Conservation (phyloP, 257 asterid genomes). For the Primulina huaijiensis region DNA sequence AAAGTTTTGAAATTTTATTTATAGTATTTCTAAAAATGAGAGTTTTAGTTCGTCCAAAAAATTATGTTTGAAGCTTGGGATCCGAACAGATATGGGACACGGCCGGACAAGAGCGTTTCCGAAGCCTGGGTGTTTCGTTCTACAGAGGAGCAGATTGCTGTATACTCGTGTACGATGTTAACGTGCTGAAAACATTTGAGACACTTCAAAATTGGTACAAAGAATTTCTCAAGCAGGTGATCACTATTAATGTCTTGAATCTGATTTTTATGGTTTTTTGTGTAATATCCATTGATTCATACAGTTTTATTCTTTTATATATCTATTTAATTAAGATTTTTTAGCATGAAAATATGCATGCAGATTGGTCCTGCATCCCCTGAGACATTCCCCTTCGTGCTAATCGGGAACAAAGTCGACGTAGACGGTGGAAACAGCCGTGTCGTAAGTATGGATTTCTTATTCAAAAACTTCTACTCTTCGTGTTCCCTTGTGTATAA, state of each 20-base stretch:
- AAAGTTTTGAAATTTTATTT: too few species aligned
- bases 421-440: slow-evolving; percentile 65
- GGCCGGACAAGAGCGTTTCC: slow-evolving; percentile 92
- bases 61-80: not conserved
- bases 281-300: not conserved
- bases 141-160: slow-evolving; percentile 97
- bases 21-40: too few species aligned
- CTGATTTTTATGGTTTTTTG: too few species aligned
- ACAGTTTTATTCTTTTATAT: too few species aligned
- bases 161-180: slow-evolving; percentile 74
- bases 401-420: slow-evolving; percentile 88
- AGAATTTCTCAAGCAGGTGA: slow-evolving; percentile 75
- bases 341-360: not conserved
- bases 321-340: too few species aligned
- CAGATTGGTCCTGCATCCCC: slow-evolving; percentile 62
- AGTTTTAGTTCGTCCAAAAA: not conserved
- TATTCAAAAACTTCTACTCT: not conserved
- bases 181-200: slow-evolving; percentile 68
- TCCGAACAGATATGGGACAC: slow-evolving; percentile 78
- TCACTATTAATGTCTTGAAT: not conserved
- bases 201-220: slow-evolving; percentile 77
- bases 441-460: slow-evolving; percentile 37
- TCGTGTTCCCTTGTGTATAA: too few species aligned
- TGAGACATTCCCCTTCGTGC: slow-evolving; percentile 65
- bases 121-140: slow-evolving; percentile 78